Percentiles rank a stretch among this genome's conserved stretches.
Conservation (phyloP, 2,329 filamentous ascomycete species). For the Zymoseptoria pseudotritici region DNA sequence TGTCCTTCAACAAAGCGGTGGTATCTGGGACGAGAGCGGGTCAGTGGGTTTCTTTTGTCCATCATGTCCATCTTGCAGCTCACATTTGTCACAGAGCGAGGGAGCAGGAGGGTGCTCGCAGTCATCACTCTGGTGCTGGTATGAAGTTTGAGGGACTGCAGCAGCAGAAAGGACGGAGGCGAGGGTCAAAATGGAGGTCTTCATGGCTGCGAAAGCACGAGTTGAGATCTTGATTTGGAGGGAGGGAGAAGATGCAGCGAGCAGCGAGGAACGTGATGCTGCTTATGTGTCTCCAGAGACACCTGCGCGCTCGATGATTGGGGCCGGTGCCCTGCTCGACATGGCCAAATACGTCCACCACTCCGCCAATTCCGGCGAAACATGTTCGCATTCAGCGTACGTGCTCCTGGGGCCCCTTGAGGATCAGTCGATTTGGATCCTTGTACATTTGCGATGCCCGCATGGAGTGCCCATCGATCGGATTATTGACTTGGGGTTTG, state of each 20-base stretch:
- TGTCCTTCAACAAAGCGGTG: slow-evolving; percentile 49
- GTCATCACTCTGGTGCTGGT: not conserved
- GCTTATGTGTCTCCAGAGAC: not conserved
- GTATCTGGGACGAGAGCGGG: slow-evolving; percentile 35
- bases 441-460: not conserved
- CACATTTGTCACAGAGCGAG: slow-evolving; percentile 54
- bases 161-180: slow-evolving; percentile 12
- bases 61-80: not conserved
- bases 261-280: not conserved
- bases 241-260: not conserved
- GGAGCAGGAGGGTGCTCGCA: slow-evolving; percentile 38
- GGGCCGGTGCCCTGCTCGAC: not conserved
- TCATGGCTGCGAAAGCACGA: not conserved
- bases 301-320: not conserved
- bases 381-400: not conserved
- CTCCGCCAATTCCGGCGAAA: not conserved
- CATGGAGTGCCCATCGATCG: not conserved
- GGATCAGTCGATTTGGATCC: not conserved
- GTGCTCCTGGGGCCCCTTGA: not conserved
- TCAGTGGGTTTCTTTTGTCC: not conserved
- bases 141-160: slow-evolving; percentile 29
- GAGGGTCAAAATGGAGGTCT: slow-evolving; percentile 7
- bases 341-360: not conserved
- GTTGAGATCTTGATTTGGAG: not conserved
- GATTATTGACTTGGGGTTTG: not conserved